phyloP scores from a whole-genome alignment of 2,329 filamentous ascomycete species.

The Colletotrichum tabaci region DNA sequence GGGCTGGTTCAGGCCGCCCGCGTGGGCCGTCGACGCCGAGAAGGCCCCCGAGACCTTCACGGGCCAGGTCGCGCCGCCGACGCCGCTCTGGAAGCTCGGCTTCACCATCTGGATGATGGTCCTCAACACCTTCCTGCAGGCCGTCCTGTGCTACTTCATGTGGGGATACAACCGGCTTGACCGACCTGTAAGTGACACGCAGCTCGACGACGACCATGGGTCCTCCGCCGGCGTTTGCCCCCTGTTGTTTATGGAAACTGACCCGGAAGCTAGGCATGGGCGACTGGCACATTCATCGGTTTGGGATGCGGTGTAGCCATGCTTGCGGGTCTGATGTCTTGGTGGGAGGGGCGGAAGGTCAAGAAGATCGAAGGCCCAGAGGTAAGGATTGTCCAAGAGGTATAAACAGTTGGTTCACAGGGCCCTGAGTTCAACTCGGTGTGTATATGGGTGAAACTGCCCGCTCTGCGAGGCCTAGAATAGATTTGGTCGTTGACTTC shows the following conservation, averaged over 20 bases:
- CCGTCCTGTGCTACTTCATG: constrained; percentile 47
- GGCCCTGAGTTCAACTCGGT: background rate
- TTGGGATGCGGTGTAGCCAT: constrained; percentile 47
- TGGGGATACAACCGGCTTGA: constrained; percentile 47
- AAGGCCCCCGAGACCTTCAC: constrained; percentile 44
- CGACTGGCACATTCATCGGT: constrained; percentile 46
- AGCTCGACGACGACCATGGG: background rate
- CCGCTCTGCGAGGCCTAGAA: background rate
- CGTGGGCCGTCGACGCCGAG: constrained; percentile 43
- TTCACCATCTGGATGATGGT: constrained; percentile 49
- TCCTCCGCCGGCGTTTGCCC: background rate
- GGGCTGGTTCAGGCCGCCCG: constrained; percentile 48
- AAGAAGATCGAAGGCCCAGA: constrained; percentile 47
- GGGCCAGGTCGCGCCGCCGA: constrained; percentile 44
- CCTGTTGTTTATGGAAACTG: background rate
- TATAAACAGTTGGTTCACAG: background rate
- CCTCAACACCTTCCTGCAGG: constrained; percentile 45
- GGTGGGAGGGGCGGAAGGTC: constrained; percentile 48
- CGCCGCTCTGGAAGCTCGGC: constrained; percentile 45
- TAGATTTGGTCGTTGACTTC: no score
- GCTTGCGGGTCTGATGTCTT: constrained; percentile 47
- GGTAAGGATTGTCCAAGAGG: constrained; percentile 43
- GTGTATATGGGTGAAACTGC: background rate
- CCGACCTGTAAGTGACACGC: constrained; percentile 44
- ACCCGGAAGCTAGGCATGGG: constrained; percentile 34